These are phyloP conservation scores for Kuraishia cidri DNA, from an alignment of 805 yeast genomes.

Conservation along the genomic window DNA sequence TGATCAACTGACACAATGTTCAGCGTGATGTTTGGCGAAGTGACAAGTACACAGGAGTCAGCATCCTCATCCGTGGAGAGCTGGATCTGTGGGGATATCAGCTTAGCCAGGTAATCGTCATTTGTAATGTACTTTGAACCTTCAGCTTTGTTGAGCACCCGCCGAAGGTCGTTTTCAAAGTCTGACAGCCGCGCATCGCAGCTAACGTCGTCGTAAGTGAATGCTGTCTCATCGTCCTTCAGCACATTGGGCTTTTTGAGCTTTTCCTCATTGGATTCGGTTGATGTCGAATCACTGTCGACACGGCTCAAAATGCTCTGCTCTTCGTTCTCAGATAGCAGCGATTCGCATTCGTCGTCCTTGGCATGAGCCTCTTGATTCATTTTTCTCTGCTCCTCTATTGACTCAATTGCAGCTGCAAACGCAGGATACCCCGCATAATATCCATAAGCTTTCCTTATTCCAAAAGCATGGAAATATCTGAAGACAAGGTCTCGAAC, in stretches of 20 bases:
- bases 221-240: background rate
- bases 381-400: conserved; percentile 26
- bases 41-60: conserved; percentile 56
- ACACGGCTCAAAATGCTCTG: too few relatives aligned
- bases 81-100: conserved; percentile 81
- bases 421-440: conserved; percentile 40
- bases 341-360: too few relatives aligned
- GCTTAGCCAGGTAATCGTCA: conserved; percentile 55
- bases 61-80: conserved; percentile 40
- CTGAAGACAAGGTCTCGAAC: conserved; percentile 56
- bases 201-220: conserved; percentile 2
- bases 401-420: conserved; percentile 38
- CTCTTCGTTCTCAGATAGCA: too few relatives aligned
- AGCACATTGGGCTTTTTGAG: background rate
- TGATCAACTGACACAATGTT: conserved; percentile 60
- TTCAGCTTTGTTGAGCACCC: conserved; percentile 26
- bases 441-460: conserved; percentile 31
- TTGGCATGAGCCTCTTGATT: too few relatives aligned
- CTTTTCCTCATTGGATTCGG: conserved; percentile 2
- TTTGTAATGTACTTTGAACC: conserved; percentile 21
- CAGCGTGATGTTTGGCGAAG: conserved; percentile 63
- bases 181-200: conserved; percentile 26
- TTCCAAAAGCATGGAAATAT: conserved; percentile 41
- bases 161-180: conserved; percentile 45
- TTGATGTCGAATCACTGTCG: background rate